Percentiles rank a stretch among this genome's conserved stretches.
Conservation (phyloP, 768 basidiomycete genomes). For the Sporobolomyces phaffii region DNA sequence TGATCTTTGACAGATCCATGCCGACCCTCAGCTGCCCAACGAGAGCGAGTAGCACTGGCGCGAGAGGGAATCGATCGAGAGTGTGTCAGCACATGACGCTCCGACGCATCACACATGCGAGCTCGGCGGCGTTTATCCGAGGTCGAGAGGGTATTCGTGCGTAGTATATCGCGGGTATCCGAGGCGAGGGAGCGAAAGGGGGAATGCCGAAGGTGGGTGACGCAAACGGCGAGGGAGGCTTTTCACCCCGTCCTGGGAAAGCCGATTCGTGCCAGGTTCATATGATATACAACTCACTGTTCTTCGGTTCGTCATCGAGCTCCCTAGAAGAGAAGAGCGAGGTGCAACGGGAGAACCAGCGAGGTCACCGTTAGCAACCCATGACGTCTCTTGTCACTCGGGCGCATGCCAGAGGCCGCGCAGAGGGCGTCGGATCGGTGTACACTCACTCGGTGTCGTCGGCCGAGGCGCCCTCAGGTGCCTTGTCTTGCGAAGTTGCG, state of each 20-base stretch:
- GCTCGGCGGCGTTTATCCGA: too few species aligned
- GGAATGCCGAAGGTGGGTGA: conserved; percentile 22
- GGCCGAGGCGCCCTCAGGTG: conserved; percentile 31
- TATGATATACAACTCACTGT: conserved; percentile 21
- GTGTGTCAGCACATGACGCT: too few species aligned
- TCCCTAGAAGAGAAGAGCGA: neutral
- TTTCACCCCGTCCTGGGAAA: too few species aligned
- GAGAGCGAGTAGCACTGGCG: conserved; percentile 10
- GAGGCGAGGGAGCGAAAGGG: too few species aligned
- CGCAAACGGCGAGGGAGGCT: neutral
- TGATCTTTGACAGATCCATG: conserved; percentile 93
- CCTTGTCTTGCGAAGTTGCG: conserved; percentile 19
- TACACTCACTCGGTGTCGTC: conserved; percentile 28
- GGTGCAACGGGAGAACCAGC: neutral
- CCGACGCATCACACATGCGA: too few species aligned
- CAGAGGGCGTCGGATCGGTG: too few species aligned
- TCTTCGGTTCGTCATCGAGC: conserved; percentile 40
- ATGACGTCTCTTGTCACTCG: too few species aligned
- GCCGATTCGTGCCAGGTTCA: too few species aligned
- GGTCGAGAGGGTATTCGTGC: too few species aligned
- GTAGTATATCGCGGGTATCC: too few species aligned
- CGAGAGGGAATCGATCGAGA: too few species aligned
- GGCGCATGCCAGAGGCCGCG: too few species aligned
- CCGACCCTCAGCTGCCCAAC: conserved; percentile 48
- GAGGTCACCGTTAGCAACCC: conserved; percentile 10